Conservation (phyloP, 148 eudicot genomes). For the Cornus controversa region DNA sequence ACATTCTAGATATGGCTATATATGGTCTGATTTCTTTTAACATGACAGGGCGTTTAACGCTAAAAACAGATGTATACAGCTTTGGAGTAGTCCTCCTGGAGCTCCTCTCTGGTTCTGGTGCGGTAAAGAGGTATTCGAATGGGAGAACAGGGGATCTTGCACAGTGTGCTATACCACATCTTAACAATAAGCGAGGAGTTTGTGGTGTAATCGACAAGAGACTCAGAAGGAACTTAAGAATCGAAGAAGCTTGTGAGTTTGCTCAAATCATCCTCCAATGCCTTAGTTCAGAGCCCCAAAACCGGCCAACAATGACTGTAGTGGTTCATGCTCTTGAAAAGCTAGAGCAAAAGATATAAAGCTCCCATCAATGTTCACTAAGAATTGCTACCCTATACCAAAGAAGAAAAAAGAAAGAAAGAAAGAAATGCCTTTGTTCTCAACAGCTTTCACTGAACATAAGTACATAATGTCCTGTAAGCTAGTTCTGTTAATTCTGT, state of each 20-base stretch:
- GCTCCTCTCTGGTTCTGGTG: conserved; percentile 14
- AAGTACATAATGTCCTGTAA: no score
- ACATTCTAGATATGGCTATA: no score
- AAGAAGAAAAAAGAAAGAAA: no score
- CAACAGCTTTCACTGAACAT: no score
- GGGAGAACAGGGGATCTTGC: neutral
- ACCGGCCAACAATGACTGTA: conserved; percentile 22
- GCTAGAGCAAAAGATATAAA: conserved; percentile 1
- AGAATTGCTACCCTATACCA: no score
- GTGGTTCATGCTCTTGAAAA: conserved; percentile 16
- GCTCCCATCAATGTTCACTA: neutral
- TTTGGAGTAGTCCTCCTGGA: conserved; percentile 22
- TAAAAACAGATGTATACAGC: conserved; percentile 18
- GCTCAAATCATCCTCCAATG: conserved; percentile 16
- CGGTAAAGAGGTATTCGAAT: neutral
- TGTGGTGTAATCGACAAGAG: conserved; percentile 12
- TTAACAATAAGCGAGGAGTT: neutral
- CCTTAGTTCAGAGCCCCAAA: conserved; percentile 1
- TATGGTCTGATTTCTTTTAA: neutral
- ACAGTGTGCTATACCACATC: conserved; percentile 14
- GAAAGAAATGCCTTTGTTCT: no score
- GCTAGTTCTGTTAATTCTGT: no score
- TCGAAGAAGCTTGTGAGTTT: conserved; percentile 12
- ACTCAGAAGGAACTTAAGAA: neutral
- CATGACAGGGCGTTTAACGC: conserved; percentile 17